Base-by-base conservation (phyloP, 305 asterid genomes). In the Rubia tinctorum region DNA sequence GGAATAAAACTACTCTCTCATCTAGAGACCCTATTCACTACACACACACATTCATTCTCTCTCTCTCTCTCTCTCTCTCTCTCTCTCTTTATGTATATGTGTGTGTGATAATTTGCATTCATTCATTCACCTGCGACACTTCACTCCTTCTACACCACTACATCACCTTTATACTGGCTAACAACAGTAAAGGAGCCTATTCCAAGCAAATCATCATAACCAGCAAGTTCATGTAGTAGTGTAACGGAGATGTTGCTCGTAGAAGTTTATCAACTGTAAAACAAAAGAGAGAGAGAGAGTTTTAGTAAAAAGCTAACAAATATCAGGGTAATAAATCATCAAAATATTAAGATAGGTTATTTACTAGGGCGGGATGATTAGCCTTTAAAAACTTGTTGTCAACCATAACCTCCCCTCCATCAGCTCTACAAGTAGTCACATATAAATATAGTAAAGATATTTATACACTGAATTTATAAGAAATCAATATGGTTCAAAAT, bases 331-430 rank as follows among this genome's bases (percentile, higher is more conserved):
- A 84, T 82, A 43, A 30, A 64, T 22, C 13, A 17, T 44, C 12
- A 10, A 9, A 58, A 13, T 11, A 40, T 12, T 17, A 39, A 23
- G 69, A 20, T 18, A 17, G 53, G 2, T n/a, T 8, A 68, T 72
- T 76, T 86, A 86, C 98, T 88, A 93, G 79, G 60, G 84, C 85
- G 2, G 96, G 96, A 75, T 91, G 75, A 75, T 91, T 80, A 60
- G 86, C 88, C 85, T 90, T 93, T 77, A 93, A 85, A 80, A 83
- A 91, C 71, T 86, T 88, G 88, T 91, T 91, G 64, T 89, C 95
- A 82, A 93, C 97, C 5, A 81, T 81, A 55, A 87, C 83, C 82
- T 83, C 88, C 75, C 84, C 88, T 74, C 98, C 98, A 81, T 93
- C 96, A 58, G 92, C 80, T 91, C 97, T 91, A 85, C 75, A 82